Percentiles rank a stretch among this genome's conserved stretches.
Evolutionary conservation across 2,329 filamentous ascomycete species (phyloP).

Genomic region (Diaporthe citrichinensis): DNA sequence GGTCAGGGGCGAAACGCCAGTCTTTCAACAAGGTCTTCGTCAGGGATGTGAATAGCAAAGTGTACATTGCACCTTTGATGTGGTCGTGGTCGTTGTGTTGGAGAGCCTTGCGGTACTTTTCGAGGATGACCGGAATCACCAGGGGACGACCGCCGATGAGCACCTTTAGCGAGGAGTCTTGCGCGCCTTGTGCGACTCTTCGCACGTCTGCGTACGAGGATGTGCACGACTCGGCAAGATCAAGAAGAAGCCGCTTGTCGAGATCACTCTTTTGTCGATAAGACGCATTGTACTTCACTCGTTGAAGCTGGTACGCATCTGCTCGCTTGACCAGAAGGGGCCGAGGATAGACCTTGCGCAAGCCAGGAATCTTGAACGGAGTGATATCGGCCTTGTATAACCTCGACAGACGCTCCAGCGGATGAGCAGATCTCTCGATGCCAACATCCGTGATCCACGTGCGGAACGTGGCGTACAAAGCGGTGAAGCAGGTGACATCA

Average conservation of each 20-base stretch:
- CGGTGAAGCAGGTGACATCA: conserved; percentile 94
- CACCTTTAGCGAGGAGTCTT: conserved; percentile 93
- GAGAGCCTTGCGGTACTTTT: conserved; percentile 83
- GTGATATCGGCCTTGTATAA: conserved; percentile 89
- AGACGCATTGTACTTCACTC: conserved; percentile 93
- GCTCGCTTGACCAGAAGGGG: conserved; percentile 93
- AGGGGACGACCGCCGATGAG: conserved; percentile 89
- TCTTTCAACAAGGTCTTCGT: conserved; percentile 90
- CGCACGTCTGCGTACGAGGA: conserved; percentile 96
- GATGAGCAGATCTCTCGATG: conserved; percentile 94
- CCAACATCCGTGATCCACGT: conserved; percentile 99
- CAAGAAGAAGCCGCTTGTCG: conserved; percentile 86
- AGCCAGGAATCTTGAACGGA: conserved; percentile 93
- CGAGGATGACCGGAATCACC: conserved; percentile 89
- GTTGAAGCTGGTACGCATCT: conserved; percentile 93
- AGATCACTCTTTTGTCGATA: conserved; percentile 91
- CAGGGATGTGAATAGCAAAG: conserved; percentile 88
- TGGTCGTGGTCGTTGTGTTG: conserved; percentile 86
- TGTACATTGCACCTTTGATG: conserved; percentile 96
- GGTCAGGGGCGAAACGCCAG: conserved; percentile 93
- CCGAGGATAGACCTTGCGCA: conserved; percentile 92
- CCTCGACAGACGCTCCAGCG: conserved; percentile 87
- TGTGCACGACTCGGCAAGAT: conserved; percentile 90
- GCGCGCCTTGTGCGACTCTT: conserved; percentile 90
- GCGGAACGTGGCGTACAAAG: conserved; percentile 90